Base-by-base conservation (phyloP, 345 rosid species). In the Bruguiera parviflora region DNA sequence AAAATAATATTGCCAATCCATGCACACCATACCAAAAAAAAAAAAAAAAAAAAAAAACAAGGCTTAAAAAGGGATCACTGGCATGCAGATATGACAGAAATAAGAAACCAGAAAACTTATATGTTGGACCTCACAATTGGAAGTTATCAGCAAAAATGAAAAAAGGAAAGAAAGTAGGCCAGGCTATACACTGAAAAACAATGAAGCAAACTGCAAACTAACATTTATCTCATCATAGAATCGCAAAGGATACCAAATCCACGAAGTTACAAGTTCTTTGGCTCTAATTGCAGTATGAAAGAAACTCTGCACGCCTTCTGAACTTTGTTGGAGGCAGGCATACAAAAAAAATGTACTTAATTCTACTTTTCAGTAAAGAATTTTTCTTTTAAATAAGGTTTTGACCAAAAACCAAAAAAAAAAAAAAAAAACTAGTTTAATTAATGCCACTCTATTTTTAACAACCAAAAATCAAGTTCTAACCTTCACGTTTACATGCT, bases 261-360 rank as follows among this genome's bases (percentile, higher is more conserved):
- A 62, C 37, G 66, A 78, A 75, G 77, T 73, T 71, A 70, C 73
- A 67, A 58, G 67, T 91, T 97, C 98, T 91, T 91, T 78, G 91
- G 77, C 81, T 94, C 98, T 43, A 96, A 88, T 78, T 91, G 98
- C 77, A 91, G 57, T 8, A 91, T 85, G 70, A 72, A 87, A 21
- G 98, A 94, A 69, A 89, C 96, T 86, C 88, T 94, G 96, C 97
- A 91, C 13, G 96, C 98, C 81, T 90, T 89, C 87, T 94, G 98
- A 73, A 89, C 96, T 83, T 94, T 97, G 76, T 84, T 89, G 78
- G 65, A 89, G 95, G 57, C n/a, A 91, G 79, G 71, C 33, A 32
- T 5, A 32, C 33, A 5, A 32, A 32, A 32, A 32, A 32, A 0
- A 0, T 0, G 32, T 3, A 3, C 32, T 29, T 29, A 29, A 29